A percentile compares a stretch with the other conserved stretches of the same genome.
Conservation (phyloP, 176 grass and related monocot genomes). For the Avena atlantica region DNA sequence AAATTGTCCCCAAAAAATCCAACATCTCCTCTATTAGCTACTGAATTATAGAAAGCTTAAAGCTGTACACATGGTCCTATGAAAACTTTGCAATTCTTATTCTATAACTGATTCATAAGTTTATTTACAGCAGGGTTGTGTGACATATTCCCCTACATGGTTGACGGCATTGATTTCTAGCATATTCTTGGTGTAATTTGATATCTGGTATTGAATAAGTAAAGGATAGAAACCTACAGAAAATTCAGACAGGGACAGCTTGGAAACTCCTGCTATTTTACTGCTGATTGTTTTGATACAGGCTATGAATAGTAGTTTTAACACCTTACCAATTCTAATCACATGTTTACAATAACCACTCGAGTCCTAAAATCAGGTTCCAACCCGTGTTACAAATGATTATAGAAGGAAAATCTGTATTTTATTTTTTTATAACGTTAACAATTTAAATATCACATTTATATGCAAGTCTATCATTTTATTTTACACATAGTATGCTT, state of each 20-base stretch:
- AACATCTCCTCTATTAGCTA: slow-evolving; percentile 29
- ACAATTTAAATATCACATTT: slow-evolving; percentile 25
- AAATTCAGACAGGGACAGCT: background rate
- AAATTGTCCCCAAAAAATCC: no score
- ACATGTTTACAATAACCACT: background rate
- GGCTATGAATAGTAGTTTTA: background rate
- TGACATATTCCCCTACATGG: background rate
- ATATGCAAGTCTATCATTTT: background rate
- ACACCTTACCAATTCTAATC: background rate
- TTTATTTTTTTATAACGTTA: background rate
- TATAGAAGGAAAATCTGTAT: background rate
- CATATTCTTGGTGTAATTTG: background rate
- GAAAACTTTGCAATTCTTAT: background rate
- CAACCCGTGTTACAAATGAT: background rate
- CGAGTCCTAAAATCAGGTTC: background rate
- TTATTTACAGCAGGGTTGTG: slow-evolving; percentile 1
- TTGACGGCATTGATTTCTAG: background rate
- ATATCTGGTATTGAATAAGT: background rate
- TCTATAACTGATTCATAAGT: background rate
- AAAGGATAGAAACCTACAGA: background rate
- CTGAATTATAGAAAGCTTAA: background rate
- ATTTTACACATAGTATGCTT: background rate
- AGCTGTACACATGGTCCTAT: background rate
- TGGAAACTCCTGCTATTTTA: slow-evolving; percentile 1
- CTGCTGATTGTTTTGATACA: slow-evolving; percentile 21